These are phyloP conservation scores for Tetracladium maxilliforme DNA, from an alignment of 2,329 filamentous ascomycete species.

Conservation along the genomic window DNA sequence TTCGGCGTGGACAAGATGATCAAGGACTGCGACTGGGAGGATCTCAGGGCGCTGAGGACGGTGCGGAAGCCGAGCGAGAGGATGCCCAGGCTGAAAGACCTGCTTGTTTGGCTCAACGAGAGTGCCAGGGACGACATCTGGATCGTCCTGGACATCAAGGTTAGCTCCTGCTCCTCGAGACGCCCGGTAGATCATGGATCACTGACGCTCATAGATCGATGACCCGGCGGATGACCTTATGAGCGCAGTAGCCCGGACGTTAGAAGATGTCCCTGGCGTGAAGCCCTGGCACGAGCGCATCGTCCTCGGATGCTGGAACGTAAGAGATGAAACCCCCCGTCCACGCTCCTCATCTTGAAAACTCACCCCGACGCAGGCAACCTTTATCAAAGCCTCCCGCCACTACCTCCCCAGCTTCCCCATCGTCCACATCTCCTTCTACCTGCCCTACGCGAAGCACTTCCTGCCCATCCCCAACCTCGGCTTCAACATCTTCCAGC, in stretches of 20 bases:
- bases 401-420: slow-evolving; percentile 47
- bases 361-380: no score
- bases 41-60: slow-evolving; percentile 55
- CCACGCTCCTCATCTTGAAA: slow-evolving; percentile 3
- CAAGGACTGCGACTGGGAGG: slow-evolving; percentile 61
- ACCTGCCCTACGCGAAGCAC: slow-evolving; percentile 47
- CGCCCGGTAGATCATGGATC: neutral
- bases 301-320: slow-evolving; percentile 71
- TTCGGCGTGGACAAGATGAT: slow-evolving; percentile 64
- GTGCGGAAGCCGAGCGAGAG: slow-evolving; percentile 49
- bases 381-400: no score
- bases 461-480: slow-evolving; percentile 55
- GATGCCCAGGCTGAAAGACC: slow-evolving; percentile 61
- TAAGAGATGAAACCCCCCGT: slow-evolving; percentile 22
- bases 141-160: slow-evolving; percentile 82
- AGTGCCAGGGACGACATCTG: slow-evolving; percentile 56
- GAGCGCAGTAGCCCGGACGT: slow-evolving; percentile 45
- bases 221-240: slow-evolving; percentile 61
- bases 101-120: slow-evolving; percentile 56
- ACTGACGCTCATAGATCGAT: slow-evolving; percentile 34
- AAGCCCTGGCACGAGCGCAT: slow-evolving; percentile 59
- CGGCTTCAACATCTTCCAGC: slow-evolving; percentile 65
- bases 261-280: slow-evolving; percentile 33
- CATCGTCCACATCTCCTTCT: slow-evolving; percentile 55
- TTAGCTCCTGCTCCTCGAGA: slow-evolving; percentile 1